Base-by-base conservation (phyloP, 176 grass and related monocot species). In the Aegilops speltoides region DNA sequence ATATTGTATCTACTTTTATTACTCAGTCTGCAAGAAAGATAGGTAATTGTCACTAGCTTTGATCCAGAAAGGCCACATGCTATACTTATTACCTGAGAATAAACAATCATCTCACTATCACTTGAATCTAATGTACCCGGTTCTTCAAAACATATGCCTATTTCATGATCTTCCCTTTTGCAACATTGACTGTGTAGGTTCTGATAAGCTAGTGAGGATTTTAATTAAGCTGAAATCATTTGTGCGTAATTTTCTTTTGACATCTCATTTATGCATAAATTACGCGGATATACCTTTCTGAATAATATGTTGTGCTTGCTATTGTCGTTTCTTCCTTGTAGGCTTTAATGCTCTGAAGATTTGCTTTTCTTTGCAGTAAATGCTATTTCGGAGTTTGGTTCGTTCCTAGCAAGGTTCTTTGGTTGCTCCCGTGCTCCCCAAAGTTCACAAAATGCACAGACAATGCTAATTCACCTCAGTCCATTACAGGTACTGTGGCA, bases 401-500 rank as follows among this genome's bases (percentile, higher is more conserved):
- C 85, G 23, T 83, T 83, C 20, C 76, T 94, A 33, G 73, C 82
- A 80, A 94, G 79, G 77, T 52, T 89, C 50, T 86, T 92, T 65
- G 73, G 87, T 38, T 77, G 25, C 63, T 88, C 89, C 43, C 84
- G 57, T 72, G 32, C 29, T 75, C 28, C 78, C 41, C 82, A 75
- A 57, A 85, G 45, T 72, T 86, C 86, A 87, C 62, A 81, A 77
- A 74, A 78, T 73, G 68, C 77, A 80, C 81, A 88, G 24, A 69
- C 77, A 33, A 12, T 86, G 80, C 71, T 57, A 70, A 13, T 91
- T 78, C 64, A 70, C 89, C 82, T 92, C 64, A 91, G 87, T 89
- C 82, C 85, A 16, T 68, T 92, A 64, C 93, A 94, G 93, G 93
- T 94, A 83, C 1, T 19, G 19, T 63, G 33, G 9, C 31, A 56